Conservation (phyloP, 2,329 filamentous ascomycete genomes). For the Pyrenochaeta sp. region DNA sequence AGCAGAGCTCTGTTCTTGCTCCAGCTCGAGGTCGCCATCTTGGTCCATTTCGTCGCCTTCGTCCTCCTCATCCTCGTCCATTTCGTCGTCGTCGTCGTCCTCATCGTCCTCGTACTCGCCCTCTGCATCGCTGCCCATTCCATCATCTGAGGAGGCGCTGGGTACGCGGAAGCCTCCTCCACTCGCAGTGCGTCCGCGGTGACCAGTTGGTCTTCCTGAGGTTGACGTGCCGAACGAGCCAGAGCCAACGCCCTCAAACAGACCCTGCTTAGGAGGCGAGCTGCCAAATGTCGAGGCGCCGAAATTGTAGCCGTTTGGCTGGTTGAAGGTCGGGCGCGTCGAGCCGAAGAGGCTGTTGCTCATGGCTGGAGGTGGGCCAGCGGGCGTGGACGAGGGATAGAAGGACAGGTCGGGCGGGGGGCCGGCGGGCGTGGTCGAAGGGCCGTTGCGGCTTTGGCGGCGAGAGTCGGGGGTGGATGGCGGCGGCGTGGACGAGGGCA, state of each 20-base stretch:
- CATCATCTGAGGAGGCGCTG: conserved; percentile 40
- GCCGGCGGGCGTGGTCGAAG: conserved; percentile 66
- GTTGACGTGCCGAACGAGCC: conserved; percentile 38
- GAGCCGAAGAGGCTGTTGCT: conserved; percentile 56
- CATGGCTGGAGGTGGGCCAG: conserved; percentile 59
- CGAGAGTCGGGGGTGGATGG: conserved; percentile 46
- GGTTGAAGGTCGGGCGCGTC: conserved; percentile 53
- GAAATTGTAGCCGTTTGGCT: conserved; percentile 27
- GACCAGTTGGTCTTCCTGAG: conserved; percentile 32
- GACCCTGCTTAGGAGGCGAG: conserved; percentile 44
- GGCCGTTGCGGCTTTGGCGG: conserved; percentile 40
- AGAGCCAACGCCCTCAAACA: conserved; percentile 36
- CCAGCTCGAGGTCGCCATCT: conserved; percentile 46
- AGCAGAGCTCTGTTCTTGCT: conserved; percentile 54
- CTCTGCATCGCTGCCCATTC: conserved; percentile 34
- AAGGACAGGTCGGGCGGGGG: conserved; percentile 57
- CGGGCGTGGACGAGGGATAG: conserved; percentile 63
- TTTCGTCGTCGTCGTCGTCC: conserved; percentile 33
- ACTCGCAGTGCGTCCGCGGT: conserved; percentile 36
- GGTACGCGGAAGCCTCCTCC: conserved; percentile 40
- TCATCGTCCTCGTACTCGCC: conserved; percentile 47
- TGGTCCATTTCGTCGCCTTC: conserved; percentile 45
- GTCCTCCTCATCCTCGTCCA: conserved; percentile 32
- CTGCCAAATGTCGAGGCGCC: conserved; percentile 32
- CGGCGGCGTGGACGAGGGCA: conserved; percentile 42